These are phyloP conservation scores for Aureobasidium lini DNA, from an alignment of 2,329 filamentous ascomycete species.

Conservation along the genomic window DNA sequence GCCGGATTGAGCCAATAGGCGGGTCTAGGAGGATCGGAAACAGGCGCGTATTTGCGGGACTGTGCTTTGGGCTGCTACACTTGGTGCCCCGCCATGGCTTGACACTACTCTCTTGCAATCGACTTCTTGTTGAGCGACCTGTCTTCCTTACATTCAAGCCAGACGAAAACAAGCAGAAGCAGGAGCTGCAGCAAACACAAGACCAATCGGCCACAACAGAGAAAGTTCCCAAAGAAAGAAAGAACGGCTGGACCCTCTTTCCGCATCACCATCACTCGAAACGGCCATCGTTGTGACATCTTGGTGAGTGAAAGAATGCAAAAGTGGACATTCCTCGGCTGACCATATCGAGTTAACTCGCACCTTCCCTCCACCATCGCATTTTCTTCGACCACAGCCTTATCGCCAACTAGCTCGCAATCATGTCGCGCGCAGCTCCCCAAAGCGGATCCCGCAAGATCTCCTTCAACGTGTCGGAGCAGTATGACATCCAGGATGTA, in stretches of 20 bases:
- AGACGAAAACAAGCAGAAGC: not conserved
- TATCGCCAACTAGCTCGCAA: conserved; percentile 6
- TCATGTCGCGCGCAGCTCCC: conserved; percentile 23
- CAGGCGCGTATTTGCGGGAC: conserved; percentile 8
- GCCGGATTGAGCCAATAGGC: conserved; percentile 3
- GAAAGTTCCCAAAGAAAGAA: not conserved
- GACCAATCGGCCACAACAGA: not conserved
- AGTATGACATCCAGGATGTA: conserved; percentile 99
- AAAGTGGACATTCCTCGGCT: conserved; percentile 1
- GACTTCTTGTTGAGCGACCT: not conserved
- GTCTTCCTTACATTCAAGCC: not conserved
- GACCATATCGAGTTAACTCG: not conserved
- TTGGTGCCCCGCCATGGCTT: not conserved
- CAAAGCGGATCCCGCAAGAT: conserved; percentile 71
- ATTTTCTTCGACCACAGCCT: not conserved
- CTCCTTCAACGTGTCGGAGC: conserved; percentile 98
- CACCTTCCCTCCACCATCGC: not conserved
- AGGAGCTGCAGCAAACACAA: not conserved
- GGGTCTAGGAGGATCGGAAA: conserved; percentile 7
- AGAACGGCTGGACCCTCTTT: conserved; percentile 13
- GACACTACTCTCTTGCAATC: not conserved
- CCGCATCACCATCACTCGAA: not conserved
- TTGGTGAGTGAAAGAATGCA: conserved; percentile 7
- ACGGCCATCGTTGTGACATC: not conserved
- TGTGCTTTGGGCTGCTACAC: conserved; percentile 13